Evolutionary conservation across 192 early-diverging fungal species (phyloP).

Genomic region (Chytriomyces sp.): DNA sequence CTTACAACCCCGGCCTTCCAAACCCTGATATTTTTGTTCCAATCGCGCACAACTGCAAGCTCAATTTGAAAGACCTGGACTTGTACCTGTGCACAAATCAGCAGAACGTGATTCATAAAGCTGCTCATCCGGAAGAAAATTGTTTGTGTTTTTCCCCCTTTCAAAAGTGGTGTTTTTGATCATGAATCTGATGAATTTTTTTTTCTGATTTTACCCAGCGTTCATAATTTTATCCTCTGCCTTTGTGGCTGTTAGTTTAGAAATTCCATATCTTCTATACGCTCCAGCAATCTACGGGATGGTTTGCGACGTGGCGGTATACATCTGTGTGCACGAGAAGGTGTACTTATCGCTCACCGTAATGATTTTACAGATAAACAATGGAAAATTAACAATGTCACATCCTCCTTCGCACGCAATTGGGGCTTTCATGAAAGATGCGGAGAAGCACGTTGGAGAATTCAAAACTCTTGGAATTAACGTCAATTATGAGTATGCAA

Average conservation of each 20-base stretch:
- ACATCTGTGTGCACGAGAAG: neutral
- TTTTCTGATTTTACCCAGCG: neutral
- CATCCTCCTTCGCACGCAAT: conserved; percentile 69
- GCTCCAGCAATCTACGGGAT: conserved; percentile 11
- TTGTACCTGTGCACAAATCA: conserved; percentile 75
- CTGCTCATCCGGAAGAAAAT: conserved; percentile 73
- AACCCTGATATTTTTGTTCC: conserved; percentile 67
- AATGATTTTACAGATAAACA: neutral
- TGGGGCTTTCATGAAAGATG: conserved; percentile 62
- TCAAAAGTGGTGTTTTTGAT: neutral
- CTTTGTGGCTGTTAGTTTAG: neutral
- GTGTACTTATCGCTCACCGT: neutral
- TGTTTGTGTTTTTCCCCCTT: conserved; percentile 15
- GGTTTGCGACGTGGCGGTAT: conserved; percentile 4
- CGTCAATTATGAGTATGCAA: conserved; percentile 36
- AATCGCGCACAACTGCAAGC: conserved; percentile 64
- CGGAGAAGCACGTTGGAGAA: conserved; percentile 54
- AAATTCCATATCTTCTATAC: conserved; percentile 15
- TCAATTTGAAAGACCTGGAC: conserved; percentile 54
- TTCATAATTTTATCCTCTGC: conserved; percentile 4
- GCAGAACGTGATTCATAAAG: conserved; percentile 77
- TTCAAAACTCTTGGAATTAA: conserved; percentile 36
- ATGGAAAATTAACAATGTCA: conserved; percentile 46
- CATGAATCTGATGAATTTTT: neutral
- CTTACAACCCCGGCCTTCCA: conserved; percentile 50